Evolutionary conservation across 768 basidiomycete genomes (phyloP).

Genomic region (Mrakia hoshinonis): DNA sequence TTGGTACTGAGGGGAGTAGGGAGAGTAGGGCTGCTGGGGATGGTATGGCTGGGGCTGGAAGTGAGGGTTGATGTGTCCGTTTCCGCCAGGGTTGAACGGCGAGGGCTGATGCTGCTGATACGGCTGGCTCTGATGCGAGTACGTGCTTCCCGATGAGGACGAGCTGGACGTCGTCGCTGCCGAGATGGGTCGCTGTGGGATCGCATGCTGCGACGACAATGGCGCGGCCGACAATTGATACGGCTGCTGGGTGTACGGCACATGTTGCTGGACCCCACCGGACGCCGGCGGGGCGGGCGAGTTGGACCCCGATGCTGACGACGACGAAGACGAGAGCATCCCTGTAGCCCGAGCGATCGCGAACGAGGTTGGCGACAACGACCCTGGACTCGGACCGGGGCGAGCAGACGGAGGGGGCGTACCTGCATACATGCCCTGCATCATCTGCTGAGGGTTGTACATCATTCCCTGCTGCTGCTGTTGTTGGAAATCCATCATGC

Average conservation of each 20-base stretch:
- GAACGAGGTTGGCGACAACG: conserved; percentile 28
- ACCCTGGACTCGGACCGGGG: not conserved
- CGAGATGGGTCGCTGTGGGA: too few relatives aligned
- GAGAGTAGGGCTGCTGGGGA: not conserved
- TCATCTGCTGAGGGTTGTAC: not conserved
- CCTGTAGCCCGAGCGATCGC: conserved; percentile 29
- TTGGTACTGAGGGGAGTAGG: not conserved
- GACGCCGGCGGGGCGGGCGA: too few relatives aligned
- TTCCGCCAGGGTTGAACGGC: not conserved
- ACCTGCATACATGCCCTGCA: too few relatives aligned
- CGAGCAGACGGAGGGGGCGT: not conserved
- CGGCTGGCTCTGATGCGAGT: not conserved
- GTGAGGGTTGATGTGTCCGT: not conserved
- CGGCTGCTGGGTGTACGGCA: not conserved
- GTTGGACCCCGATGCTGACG: too few relatives aligned
- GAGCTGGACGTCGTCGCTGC: too few relatives aligned
- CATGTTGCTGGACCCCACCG: not conserved
- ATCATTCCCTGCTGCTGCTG: not conserved
- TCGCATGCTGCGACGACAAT: too few relatives aligned
- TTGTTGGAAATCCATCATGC: not conserved
- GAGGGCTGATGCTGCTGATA: not conserved
- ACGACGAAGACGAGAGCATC: not conserved
- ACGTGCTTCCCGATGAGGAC: too few relatives aligned
- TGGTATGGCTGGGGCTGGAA: not conserved
- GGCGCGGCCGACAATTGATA: not conserved